Conservation (phyloP, 495 filamentous ascomycete genomes). For the Podospora fimiseda region DNA sequence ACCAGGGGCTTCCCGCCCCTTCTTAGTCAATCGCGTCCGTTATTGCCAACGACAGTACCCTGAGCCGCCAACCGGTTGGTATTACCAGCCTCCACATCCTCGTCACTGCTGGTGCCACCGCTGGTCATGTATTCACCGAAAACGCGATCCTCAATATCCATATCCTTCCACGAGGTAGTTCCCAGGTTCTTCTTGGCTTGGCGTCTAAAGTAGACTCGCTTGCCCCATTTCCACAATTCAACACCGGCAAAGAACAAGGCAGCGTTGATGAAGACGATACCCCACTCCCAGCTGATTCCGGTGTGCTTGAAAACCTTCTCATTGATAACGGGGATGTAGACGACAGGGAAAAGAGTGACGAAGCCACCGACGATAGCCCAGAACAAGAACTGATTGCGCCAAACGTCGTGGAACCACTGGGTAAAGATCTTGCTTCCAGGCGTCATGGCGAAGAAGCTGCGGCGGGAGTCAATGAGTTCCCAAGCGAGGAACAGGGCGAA, state of each 20-base stretch:
- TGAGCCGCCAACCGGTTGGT: neutral
- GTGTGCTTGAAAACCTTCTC: conserved; percentile 64
- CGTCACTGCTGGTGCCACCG: neutral
- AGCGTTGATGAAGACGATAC: conserved; percentile 50
- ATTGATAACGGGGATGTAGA: conserved; percentile 70
- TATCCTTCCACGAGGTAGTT: conserved; percentile 26
- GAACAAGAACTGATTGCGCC: conserved; percentile 68
- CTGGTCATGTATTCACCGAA: conserved; percentile 32
- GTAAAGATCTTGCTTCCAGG: conserved; percentile 45
- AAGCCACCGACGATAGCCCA: conserved; percentile 65
- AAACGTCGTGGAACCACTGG: conserved; percentile 54
- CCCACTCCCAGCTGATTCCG: conserved; percentile 70
- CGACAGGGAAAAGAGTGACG: conserved; percentile 59
- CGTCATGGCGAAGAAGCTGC: conserved; percentile 62
- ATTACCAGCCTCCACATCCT: neutral
- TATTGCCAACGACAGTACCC: neutral
- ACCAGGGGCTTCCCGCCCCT: conserved; percentile 37
- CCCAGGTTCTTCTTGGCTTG: conserved; percentile 15
- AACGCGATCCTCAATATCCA: conserved; percentile 34
- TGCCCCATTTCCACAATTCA: conserved; percentile 60
- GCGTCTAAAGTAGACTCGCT: conserved; percentile 37
- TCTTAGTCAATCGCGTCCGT: conserved; percentile 35
- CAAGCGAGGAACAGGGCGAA: conserved; percentile 65
- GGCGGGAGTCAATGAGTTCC: conserved; percentile 65
- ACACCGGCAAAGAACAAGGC: conserved; percentile 55